A percentile compares a stretch with the other conserved stretches of the same genome.
phyloP scores from a whole-genome alignment of 176 grass and related monocot species.

The barley (Hordeum vulgare) region DNA sequence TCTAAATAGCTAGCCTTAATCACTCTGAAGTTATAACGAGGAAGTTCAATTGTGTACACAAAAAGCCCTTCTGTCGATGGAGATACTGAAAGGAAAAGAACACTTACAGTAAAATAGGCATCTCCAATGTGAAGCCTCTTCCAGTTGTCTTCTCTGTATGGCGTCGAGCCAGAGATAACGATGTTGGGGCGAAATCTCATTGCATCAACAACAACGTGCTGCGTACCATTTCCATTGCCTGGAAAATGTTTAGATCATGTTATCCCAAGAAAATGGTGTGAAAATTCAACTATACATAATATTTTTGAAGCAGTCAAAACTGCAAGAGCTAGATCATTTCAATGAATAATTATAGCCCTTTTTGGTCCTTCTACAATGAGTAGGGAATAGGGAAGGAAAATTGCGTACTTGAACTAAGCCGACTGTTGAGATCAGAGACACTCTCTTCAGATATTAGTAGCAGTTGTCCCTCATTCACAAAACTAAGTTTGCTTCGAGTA shows the following conservation, averaged over 20 bases:
- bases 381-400: background rate
- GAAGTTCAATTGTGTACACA: background rate
- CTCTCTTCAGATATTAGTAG: slow-evolving; percentile 81
- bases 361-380: background rate
- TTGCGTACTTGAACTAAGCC: slow-evolving; percentile 55
- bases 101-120: slow-evolving; percentile 65
- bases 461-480: slow-evolving; percentile 88
- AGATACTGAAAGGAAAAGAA: background rate
- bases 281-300: background rate
- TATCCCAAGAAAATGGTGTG: background rate
- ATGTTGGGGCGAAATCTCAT: slow-evolving; percentile 91
- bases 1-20: background rate
- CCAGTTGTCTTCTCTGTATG: slow-evolving; percentile 79
- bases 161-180: slow-evolving; percentile 66
- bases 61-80: background rate
- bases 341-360: background rate
- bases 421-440: slow-evolving; percentile 62
- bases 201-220: slow-evolving; percentile 38
- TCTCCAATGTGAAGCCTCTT: slow-evolving; percentile 73
- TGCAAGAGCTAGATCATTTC: background rate
- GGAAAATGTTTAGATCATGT: background rate
- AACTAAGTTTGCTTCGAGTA: slow-evolving; percentile 65
- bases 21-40: background rate
- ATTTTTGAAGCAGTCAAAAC: background rate
- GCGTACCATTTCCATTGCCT: slow-evolving; percentile 31